A percentile compares a stretch with the other conserved stretches of the same genome.
Conservation (phyloP, 1,139 yeast species). For the Hyphopichia buzzinii region DNA sequence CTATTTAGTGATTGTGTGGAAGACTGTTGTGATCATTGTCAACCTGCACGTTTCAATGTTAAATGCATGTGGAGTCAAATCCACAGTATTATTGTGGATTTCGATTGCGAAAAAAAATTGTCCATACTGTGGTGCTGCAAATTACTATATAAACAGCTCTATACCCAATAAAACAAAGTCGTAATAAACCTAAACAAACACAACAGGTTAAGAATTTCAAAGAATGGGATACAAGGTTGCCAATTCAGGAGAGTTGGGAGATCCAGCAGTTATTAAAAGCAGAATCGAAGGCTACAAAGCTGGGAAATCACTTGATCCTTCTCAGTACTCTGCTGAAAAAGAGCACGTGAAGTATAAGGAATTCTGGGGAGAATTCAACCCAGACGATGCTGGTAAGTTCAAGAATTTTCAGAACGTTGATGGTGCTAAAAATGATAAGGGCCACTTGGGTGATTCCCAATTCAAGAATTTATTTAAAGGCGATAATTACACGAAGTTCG, state of each 20-base stretch:
- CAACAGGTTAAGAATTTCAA: background rate
- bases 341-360: slow-evolving; percentile 22
- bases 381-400: slow-evolving; percentile 20
- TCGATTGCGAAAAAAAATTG: background rate
- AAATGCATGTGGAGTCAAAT: too few relatives aligned
- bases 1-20: too few relatives aligned
- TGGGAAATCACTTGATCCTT: slow-evolving; percentile 2
- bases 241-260: background rate
- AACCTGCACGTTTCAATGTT: too few relatives aligned
- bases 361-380: slow-evolving; percentile 15
- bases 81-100: background rate
- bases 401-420: slow-evolving; percentile 17
- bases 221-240: background rate
- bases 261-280: background rate
- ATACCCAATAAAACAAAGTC: too few relatives aligned
- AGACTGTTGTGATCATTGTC: too few relatives aligned
- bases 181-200: background rate
- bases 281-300: background rate
- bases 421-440: slow-evolving; percentile 24
- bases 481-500: slow-evolving; percentile 12
- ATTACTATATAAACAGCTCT: too few relatives aligned
- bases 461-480: slow-evolving; percentile 25
- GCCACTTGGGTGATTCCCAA: slow-evolving; percentile 26
- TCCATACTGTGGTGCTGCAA: too few relatives aligned
- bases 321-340: slow-evolving; percentile 11